Evolutionary conservation across 495 filamentous ascomycete species (phyloP).

Genomic region (Durotheca rogersii): DNA sequence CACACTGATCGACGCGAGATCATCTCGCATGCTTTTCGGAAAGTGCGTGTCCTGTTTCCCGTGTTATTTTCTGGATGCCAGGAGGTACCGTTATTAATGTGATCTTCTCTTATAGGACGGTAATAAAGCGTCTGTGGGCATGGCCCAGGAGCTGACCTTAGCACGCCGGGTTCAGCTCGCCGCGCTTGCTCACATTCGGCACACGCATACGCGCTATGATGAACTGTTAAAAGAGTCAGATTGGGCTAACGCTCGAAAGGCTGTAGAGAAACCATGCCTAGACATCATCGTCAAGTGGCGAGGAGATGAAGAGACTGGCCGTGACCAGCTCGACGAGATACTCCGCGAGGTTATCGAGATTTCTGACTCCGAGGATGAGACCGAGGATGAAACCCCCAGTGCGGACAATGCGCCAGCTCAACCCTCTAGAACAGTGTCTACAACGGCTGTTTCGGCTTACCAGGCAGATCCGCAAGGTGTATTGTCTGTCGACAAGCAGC

Average conservation of each 20-base stretch:
- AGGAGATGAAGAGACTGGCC: conserved; percentile 77
- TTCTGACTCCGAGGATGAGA: conserved; percentile 73
- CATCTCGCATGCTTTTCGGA: conserved; percentile 78
- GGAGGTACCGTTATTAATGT: conserved; percentile 6
- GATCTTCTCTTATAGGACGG: conserved; percentile 18
- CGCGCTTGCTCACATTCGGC: conserved; percentile 82
- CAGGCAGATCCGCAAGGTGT: conserved; percentile 6
- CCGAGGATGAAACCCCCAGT: conserved; percentile 48
- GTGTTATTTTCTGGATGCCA: not conserved
- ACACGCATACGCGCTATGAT: conserved; percentile 86
- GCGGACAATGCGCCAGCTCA: conserved; percentile 9
- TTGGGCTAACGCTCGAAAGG: conserved; percentile 68
- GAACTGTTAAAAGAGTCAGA: conserved; percentile 62
- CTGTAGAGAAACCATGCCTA: conserved; percentile 69
- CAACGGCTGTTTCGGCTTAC: conserved; percentile 14
- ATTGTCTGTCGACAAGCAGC: conserved; percentile 1
- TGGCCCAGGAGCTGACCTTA: conserved; percentile 62
- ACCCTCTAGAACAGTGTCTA: conserved; percentile 20
- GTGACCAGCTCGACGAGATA: conserved; percentile 73
- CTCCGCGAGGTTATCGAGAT: conserved; percentile 81
- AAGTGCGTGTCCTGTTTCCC: conserved; percentile 51
- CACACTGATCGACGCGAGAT: conserved; percentile 73
- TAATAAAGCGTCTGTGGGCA: conserved; percentile 57
- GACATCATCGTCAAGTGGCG: conserved; percentile 82
- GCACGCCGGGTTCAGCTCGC: conserved; percentile 78